Evolutionary conservation across 1,284 basidiomycete genomes (phyloP), one percentile per base, ranked within the genome.

Genomic region (Wolfiporia cocos): DNA sequence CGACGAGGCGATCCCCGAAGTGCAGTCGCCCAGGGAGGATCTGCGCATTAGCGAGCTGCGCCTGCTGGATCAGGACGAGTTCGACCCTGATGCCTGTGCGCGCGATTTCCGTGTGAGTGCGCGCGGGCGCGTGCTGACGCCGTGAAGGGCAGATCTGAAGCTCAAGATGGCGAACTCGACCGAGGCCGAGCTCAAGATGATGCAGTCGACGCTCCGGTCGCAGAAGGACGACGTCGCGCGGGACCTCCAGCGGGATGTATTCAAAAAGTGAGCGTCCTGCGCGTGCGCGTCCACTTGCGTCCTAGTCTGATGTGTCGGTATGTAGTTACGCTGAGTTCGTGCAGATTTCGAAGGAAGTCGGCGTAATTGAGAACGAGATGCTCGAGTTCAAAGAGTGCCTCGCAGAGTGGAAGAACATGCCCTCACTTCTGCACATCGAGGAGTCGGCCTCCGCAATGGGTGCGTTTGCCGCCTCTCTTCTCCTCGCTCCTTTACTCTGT

Each of bases 331-430:
- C 91, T 30, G 92, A 98, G 58, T 98, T 99, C 58, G 92, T 99
- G 36, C 75, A 86, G 34, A 92, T 99, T 34, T 96, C 93, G 6
- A 99, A 98, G 58, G 96, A 99, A 65, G 95, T 99, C 35, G 87
- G 90, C 5, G 87, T 89, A 0, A 75, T 99, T 10, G 95, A 99
- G 68, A 97, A 95, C 59, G 94, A 98, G 61, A 92, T 98, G 88
- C 76, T 98, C 28, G 94, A 98, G 59, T 80, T 99, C 60, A 98
- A 97, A 61, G 91, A 95, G 46, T 78, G 89, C 3, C 71, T 99
- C 1, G 84, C 85, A 12, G 96, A 99, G 58, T 99, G 94, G 87
- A 93, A 92, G 62, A 81, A 80, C 37, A 91, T 96, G 73, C 93
- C 93, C 0, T 90, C 90, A n/a, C 74, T 92, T 11, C 73, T 97